Evolutionary conservation across 1,284 basidiomycete species (phyloP), one percentile per base, ranked within the genome.

Genomic region (Fomitopsis pinicola): DNA sequence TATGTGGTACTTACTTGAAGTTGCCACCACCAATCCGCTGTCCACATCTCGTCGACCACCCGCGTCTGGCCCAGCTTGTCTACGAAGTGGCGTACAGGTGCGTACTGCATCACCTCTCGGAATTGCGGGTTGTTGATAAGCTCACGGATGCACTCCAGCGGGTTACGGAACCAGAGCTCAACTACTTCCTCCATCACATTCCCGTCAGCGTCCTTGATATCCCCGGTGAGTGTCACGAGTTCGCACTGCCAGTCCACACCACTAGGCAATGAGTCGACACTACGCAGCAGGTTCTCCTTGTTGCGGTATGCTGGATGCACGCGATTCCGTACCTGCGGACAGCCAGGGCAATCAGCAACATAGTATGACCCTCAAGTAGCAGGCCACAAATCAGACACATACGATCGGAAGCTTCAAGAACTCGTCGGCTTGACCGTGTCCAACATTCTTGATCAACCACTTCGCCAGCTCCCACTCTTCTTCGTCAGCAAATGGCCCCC

Each of bases 131-230:
- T 75, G 0, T 69, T 62, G 2, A 76, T 65, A 0, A 77, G 53
- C 55, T 77, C 69, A 2, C 56, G 50, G 7, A 75, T 64, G 28
- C 68, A 70, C 35, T 71, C 69, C 0, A 75, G 64, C 22, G 72
- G 71, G 57, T 77, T 65, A 0, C 71, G 48, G 7, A 54, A 28
- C 75, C 75, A 77, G 0, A 75, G 52, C 50, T 76, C 70, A 0
- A 74, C 53, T 9, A 65, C 63, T 54, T 68, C 70, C 0, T 22
- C 55, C 30, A 65, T 40, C 0, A 33, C 15, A 4, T 66, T 36
- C 6, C 62, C 62, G 42, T 67, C 58, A 9, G 67, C 59, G 14
- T 63, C 64, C 5, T 40, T 9, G 6, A 59, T 14, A 56, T 72
- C 66, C 0, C 73, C 74, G 1, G 35, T 50, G 5, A 71, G 54